Evolutionary conservation across 345 rosid species (phyloP).

Genomic region (Turritis glabra): DNA sequence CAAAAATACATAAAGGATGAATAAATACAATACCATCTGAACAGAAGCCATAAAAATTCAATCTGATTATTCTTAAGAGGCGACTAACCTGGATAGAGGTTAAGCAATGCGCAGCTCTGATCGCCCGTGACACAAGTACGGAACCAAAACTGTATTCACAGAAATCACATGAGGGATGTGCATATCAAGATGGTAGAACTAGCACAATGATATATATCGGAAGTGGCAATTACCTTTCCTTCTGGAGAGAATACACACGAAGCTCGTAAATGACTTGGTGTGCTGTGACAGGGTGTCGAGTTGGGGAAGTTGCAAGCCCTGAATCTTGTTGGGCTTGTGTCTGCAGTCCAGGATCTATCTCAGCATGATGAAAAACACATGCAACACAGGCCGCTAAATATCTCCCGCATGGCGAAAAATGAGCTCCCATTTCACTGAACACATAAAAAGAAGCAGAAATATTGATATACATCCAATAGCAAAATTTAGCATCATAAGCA

Average conservation of each 20-base stretch:
- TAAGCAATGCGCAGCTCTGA: constrained; percentile 73
- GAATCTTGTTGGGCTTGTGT: constrained; percentile 61
- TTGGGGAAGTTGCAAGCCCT: constrained; percentile 82
- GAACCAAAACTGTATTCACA: constrained; percentile 52
- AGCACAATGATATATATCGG: not conserved
- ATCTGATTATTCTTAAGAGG: not conserved
- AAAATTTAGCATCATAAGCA: constrained; percentile 6
- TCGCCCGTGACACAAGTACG: constrained; percentile 69
- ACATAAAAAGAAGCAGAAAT: constrained; percentile 5
- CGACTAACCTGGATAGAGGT: constrained; percentile 66
- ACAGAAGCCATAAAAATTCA: not conserved
- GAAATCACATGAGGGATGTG: not conserved
- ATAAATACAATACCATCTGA: not conserved
- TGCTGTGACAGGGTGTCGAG: constrained; percentile 85
- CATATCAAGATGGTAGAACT: not conserved
- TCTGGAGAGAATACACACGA: constrained; percentile 88
- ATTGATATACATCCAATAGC: not conserved
- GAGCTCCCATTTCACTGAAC: constrained; percentile 98
- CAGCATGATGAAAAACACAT: constrained; percentile 73
- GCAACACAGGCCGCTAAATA: constrained; percentile 95
- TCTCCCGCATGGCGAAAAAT: constrained; percentile 95
- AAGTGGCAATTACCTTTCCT: constrained; percentile 68
- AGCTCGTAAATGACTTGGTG: constrained; percentile 94
- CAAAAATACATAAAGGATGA: not conserved
- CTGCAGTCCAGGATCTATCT: constrained; percentile 74